Percentiles rank a stretch among this genome's conserved stretches.
These are phyloP conservation scores for Aspergillus sp. DNA, from an alignment of 2,329 filamentous ascomycete species.

Conservation along the genomic window DNA sequence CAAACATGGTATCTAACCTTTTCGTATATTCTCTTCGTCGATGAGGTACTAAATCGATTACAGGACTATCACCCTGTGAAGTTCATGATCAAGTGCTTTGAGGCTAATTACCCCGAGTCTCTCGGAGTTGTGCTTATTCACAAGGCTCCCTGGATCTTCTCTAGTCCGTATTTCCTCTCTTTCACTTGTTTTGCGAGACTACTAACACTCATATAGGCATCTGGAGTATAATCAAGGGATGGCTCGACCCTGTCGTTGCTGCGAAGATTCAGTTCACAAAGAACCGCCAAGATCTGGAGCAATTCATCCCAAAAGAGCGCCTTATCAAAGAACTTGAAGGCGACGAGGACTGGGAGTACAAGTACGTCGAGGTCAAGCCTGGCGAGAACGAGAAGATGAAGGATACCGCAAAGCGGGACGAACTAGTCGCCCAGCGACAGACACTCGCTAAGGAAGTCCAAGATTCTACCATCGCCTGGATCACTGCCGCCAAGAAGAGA, in stretches of 20 bases:
- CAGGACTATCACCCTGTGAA: conserved; percentile 94
- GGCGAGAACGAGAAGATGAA: conserved; percentile 80
- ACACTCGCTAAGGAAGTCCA: conserved; percentile 75
- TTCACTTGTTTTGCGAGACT: neutral
- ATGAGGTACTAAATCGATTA: conserved; percentile 3
- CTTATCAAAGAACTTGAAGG: conserved; percentile 86
- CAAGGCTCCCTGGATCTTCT: conserved; percentile 96
- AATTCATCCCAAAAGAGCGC: conserved; percentile 71
- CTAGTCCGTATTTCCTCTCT: conserved; percentile 60
- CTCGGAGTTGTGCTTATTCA: conserved; percentile 90
- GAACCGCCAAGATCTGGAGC: conserved; percentile 74
- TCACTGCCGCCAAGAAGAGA: conserved; percentile 56
- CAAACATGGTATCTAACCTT: conserved; percentile 75
- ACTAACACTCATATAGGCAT: conserved; percentile 63
- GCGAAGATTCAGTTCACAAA: conserved; percentile 93
- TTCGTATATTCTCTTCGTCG: neutral
- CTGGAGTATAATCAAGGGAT: conserved; percentile 93
- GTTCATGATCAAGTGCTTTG: conserved; percentile 99
- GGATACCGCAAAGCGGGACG: conserved; percentile 65
- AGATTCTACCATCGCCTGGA: conserved; percentile 75
- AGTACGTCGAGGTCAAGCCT: conserved; percentile 74
- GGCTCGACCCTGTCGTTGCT: conserved; percentile 96
- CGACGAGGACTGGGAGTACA: conserved; percentile 81
- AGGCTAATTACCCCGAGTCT: conserved; percentile 96
- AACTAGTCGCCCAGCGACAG: conserved; percentile 66